These are phyloP conservation scores for Neltuma alba DNA, from an alignment of 306 rosid species.

Conservation along the genomic window DNA sequence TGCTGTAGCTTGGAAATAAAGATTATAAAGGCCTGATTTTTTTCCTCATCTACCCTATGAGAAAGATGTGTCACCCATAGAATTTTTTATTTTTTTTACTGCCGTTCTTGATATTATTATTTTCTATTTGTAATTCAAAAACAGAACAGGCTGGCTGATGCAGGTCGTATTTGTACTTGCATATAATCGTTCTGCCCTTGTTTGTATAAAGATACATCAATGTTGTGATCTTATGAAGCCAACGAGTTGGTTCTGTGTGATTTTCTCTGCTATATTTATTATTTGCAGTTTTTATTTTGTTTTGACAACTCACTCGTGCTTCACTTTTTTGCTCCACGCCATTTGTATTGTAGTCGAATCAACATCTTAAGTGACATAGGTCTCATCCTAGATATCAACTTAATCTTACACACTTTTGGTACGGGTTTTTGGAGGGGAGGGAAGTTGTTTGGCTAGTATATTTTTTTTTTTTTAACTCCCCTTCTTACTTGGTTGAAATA, in stretches of 20 bases:
- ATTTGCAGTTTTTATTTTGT: not conserved
- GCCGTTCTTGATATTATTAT: not conserved
- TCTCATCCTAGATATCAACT: not conserved
- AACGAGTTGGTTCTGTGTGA: slow-evolving; percentile 13
- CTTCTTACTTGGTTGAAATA: no score
- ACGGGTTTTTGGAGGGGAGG: no score
- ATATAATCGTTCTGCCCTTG: slow-evolving; percentile 44
- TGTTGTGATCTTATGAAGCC: slow-evolving; percentile 37
- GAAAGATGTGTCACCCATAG: slow-evolving; percentile 29
- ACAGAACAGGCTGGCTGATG: slow-evolving; percentile 5
- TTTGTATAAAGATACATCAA: slow-evolving; percentile 28
- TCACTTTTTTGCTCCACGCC: not conserved
- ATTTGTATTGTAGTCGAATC: no score
- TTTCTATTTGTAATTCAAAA: slow-evolving; percentile 21
- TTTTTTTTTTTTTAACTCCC: no score
- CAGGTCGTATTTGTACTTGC: slow-evolving; percentile 42
- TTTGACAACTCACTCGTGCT: not conserved
- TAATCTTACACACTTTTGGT: no score
- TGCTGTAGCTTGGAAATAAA: slow-evolving; percentile 90
- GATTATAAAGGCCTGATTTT: not conserved
- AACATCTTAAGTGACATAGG: no score
- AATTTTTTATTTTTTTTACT: slow-evolving; percentile 7
- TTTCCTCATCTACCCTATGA: not conserved
- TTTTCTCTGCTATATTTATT: not conserved
- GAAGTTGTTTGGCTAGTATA: no score